Evolutionary conservation across 306 rosid genomes (phyloP).

Genomic region (Acacia melanoxylon): DNA sequence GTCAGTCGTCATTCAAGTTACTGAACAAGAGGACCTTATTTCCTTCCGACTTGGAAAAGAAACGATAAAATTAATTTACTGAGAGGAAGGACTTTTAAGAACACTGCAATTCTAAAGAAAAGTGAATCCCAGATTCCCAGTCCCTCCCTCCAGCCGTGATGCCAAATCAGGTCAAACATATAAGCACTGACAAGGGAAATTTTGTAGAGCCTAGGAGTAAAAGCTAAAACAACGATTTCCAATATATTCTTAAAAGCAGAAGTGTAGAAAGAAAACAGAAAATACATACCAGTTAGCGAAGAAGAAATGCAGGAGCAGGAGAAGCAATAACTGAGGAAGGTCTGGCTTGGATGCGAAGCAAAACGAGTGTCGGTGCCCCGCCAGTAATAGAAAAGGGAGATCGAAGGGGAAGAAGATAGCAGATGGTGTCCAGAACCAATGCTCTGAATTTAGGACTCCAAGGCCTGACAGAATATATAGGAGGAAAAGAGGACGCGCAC

Average conservation of each 20-base stretch:
- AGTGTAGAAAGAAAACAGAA: background rate
- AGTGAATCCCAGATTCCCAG: slow-evolving; percentile 1
- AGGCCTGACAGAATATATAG: slow-evolving; percentile 39
- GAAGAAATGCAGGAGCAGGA: background rate
- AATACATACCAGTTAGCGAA: slow-evolving; percentile 37
- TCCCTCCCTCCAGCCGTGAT: background rate
- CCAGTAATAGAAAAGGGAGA: slow-evolving; percentile 4
- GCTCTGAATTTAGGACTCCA: slow-evolving; percentile 24
- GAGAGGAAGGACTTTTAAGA: slow-evolving; percentile 6
- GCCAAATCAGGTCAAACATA: slow-evolving; percentile 16
- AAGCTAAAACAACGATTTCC: background rate
- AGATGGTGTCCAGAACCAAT: slow-evolving; percentile 37
- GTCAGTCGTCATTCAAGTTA: slow-evolving; percentile 32
- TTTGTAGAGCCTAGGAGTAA: background rate
- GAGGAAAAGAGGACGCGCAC: slow-evolving; percentile 25
- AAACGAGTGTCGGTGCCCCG: slow-evolving; percentile 65
- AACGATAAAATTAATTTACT: slow-evolving; percentile 9
- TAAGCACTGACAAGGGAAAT: background rate
- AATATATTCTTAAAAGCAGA: background rate
- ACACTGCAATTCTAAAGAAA: background rate
- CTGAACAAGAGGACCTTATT: slow-evolving; percentile 26
- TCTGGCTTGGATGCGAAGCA: slow-evolving; percentile 30
- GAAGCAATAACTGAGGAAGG: slow-evolving; percentile 21
- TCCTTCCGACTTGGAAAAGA: slow-evolving; percentile 8
- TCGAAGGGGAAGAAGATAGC: background rate